Evolutionary conservation across 2,329 filamentous ascomycete genomes (phyloP).

Genomic region (Aspergillus novoparasiticus): DNA sequence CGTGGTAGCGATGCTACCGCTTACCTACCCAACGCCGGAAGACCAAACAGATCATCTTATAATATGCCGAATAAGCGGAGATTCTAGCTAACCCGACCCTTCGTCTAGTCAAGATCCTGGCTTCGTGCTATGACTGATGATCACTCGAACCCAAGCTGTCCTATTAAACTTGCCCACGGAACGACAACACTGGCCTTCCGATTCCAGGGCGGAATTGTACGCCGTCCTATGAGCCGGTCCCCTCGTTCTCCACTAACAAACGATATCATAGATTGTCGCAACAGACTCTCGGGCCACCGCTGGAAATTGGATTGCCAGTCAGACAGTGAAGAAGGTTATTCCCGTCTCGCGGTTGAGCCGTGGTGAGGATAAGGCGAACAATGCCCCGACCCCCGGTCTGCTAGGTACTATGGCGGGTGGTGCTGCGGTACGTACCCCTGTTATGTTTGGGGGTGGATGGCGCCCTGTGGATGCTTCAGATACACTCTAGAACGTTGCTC

Average conservation of each 20-base stretch:
- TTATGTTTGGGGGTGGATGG: not conserved
- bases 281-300: slow-evolving; percentile 97
- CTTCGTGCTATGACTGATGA: slow-evolving; percentile 97
- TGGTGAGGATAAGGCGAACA: slow-evolving; percentile 39
- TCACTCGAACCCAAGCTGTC: slow-evolving; percentile 92
- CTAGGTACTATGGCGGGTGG: slow-evolving; percentile 98
- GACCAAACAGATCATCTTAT: slow-evolving; percentile 2
- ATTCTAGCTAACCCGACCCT: slow-evolving; percentile 17
- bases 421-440: slow-evolving; percentile 66
- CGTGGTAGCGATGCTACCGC: not conserved
- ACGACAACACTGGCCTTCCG: slow-evolving; percentile 97
- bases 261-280: slow-evolving; percentile 68
- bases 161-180: slow-evolving; percentile 99
- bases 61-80: not conserved
- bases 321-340: slow-evolving; percentile 99
- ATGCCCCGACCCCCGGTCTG: slow-evolving; percentile 54
- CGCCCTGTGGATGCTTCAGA: not conserved
- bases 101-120: slow-evolving; percentile 78
- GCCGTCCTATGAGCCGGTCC: slow-evolving; percentile 14
- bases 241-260: not conserved
- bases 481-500: not conserved
- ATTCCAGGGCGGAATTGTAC: slow-evolving; percentile 88
- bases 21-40: not conserved
- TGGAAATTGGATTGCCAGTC: slow-evolving; percentile 98
- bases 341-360: slow-evolving; percentile 44